These are phyloP conservation scores for Antitrichia curtipendula DNA, from an alignment of 225 moss, liverwort and hornwort species.

Conservation along the genomic window DNA sequence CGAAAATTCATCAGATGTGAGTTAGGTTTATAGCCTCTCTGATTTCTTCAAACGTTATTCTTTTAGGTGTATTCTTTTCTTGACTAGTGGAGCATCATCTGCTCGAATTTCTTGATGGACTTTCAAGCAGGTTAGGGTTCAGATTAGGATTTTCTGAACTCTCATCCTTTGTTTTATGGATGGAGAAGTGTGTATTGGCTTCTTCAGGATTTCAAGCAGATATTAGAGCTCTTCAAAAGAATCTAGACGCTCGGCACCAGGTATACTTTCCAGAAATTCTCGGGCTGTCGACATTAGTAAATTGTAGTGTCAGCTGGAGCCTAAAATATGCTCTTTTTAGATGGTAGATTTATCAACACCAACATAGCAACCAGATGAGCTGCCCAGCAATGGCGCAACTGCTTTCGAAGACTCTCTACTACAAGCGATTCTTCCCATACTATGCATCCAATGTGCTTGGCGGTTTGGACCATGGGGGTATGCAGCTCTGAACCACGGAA, in stretches of 20 bases:
- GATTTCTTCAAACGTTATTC: background rate
- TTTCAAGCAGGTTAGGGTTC: background rate
- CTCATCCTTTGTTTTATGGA: background rate
- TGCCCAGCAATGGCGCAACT: slow-evolving; percentile 85
- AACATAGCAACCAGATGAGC: slow-evolving; percentile 81
- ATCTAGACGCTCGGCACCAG: slow-evolving; percentile 69
- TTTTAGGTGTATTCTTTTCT: background rate
- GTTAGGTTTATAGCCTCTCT: background rate
- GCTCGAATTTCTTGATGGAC: background rate
- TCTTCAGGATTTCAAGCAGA: slow-evolving; percentile 90
- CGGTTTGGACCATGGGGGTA: slow-evolving; percentile 57
- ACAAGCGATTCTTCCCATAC: slow-evolving; percentile 76
- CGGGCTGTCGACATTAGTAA: background rate
- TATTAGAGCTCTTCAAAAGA: slow-evolving; percentile 72
- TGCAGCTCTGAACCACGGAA: background rate
- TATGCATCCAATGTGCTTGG: slow-evolving; percentile 85
- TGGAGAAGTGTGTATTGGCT: slow-evolving; percentile 57
- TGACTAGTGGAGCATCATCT: background rate
- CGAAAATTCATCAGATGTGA: slow-evolving; percentile 69
- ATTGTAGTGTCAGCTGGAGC: background rate
- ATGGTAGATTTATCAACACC: slow-evolving; percentile 58
- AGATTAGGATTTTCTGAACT: background rate
- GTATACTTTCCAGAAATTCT: background rate
- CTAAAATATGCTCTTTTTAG: background rate
- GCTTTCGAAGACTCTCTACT: slow-evolving; percentile 77